A percentile compares a stretch with the other conserved stretches of the same genome.
phyloP scores from a whole-genome alignment of 495 filamentous ascomycete species.

The Hypomontagnella monticulosa region DNA sequence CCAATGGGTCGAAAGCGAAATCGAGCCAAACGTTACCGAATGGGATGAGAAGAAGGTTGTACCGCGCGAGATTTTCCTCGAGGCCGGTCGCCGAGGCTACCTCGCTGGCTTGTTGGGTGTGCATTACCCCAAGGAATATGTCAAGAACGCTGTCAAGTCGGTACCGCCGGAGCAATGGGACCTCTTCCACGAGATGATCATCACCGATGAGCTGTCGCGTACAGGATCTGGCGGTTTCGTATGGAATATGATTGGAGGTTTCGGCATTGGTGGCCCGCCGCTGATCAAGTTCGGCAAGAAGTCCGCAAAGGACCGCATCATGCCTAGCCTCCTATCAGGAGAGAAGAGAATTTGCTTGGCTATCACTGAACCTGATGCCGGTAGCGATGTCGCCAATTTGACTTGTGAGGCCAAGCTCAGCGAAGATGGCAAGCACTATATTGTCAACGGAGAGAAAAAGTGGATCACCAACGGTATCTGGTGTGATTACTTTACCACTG shows the following conservation, averaged over 20 bases:
- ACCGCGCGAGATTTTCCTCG: slow-evolving; percentile 87
- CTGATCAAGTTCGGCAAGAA: slow-evolving; percentile 93
- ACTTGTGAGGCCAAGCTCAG: slow-evolving; percentile 93
- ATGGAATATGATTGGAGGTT: slow-evolving; percentile 97
- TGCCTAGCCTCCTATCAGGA: slow-evolving; percentile 84
- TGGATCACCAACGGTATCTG: slow-evolving; percentile 99
- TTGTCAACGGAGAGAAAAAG: slow-evolving; percentile 99
- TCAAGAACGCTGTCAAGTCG: slow-evolving; percentile 72
- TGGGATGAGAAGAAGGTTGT: slow-evolving; percentile 97
- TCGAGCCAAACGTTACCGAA: slow-evolving; percentile 91
- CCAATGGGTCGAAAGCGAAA: slow-evolving; percentile 87
- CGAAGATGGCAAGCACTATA: slow-evolving; percentile 97
- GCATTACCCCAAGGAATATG: slow-evolving; percentile 79
- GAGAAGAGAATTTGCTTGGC: slow-evolving; percentile 91
- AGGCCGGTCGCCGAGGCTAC: slow-evolving; percentile 93
- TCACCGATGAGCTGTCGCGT: slow-evolving; percentile 94
- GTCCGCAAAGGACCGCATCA: slow-evolving; percentile 77
- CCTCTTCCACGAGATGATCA: slow-evolving; percentile 93
- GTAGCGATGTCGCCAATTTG: slow-evolving; percentile 88
- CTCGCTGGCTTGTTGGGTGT: slow-evolving; percentile 88
- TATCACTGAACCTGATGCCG: slow-evolving; percentile 67
- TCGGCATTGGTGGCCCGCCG: slow-evolving; percentile 91
- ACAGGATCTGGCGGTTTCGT: slow-evolving; percentile 91
- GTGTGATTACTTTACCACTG: slow-evolving; percentile 96
- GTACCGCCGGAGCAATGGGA: slow-evolving; percentile 94